phyloP scores from a whole-genome alignment of 129 eudicot species.

The Dittrichia graveolens region DNA sequence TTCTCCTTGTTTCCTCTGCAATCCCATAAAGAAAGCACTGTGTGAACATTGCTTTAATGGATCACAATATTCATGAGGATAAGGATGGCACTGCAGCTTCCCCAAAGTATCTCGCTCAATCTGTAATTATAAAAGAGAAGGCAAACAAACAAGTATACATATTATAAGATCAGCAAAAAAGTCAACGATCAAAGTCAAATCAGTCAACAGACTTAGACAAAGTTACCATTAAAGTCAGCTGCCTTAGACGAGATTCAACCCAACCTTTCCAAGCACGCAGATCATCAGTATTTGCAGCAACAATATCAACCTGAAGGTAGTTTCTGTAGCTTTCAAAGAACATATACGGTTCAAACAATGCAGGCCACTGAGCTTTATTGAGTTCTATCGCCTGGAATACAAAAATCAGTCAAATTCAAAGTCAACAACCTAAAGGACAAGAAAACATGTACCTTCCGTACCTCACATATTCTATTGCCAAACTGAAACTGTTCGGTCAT shows the following conservation, averaged over 20 bases:
- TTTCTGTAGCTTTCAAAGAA: slow-evolving; percentile 86
- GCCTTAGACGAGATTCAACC: slow-evolving; percentile 94
- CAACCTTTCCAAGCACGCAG: slow-evolving; percentile 95
- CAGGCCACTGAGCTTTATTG: slow-evolving; percentile 70
- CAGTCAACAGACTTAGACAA: slow-evolving; percentile 11
- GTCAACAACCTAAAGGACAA: not conserved
- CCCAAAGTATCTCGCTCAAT: slow-evolving; percentile 85
- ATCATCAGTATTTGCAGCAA: slow-evolving; percentile 76
- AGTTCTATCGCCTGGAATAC: slow-evolving; percentile 76
- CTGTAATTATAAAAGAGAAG: slow-evolving; percentile 37
- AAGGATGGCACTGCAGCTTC: slow-evolving; percentile 92
- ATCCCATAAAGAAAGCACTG: slow-evolving; percentile 88
- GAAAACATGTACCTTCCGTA: not conserved
- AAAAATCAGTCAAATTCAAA: slow-evolving; percentile 2
- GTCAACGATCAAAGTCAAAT: not conserved
- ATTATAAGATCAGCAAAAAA: not conserved
- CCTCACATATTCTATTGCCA: slow-evolving; percentile 74
- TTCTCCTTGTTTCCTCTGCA: slow-evolving; percentile 82
- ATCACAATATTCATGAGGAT: slow-evolving; percentile 76
- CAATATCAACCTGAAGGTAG: slow-evolving; percentile 79
- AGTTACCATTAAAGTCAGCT: slow-evolving; percentile 81
- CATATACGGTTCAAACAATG: slow-evolving; percentile 74
- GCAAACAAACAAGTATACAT: not conserved
- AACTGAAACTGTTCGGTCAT: slow-evolving; percentile 84
- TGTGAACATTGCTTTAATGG: slow-evolving; percentile 61